phyloP scores from a whole-genome alignment of 1,139 yeast species.

The Candida albicans region DNA sequence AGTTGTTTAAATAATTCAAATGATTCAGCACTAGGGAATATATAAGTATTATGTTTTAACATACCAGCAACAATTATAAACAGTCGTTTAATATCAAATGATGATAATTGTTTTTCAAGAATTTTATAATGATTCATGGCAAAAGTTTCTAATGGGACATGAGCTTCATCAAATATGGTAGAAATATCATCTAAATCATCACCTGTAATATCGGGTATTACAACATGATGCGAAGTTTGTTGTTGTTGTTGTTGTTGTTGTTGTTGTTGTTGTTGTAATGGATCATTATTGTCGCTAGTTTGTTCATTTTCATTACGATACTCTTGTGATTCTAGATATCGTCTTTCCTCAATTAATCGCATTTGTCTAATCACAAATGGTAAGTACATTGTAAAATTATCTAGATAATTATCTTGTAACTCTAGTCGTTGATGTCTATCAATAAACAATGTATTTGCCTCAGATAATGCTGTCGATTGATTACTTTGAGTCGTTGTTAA shows the following conservation, averaged over 20 bases:
- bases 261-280: background rate
- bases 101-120: conserved; percentile 18
- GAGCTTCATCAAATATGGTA: conserved; percentile 22
- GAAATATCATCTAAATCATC: conserved; percentile 23
- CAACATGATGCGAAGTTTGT: background rate
- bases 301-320: background rate
- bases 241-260: no score
- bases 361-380: conserved; percentile 37
- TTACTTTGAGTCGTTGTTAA: conserved; percentile 4
- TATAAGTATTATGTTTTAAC: conserved; percentile 28
- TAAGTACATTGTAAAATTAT: conserved; percentile 38
- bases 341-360: conserved; percentile 18
- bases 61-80: conserved; percentile 35
- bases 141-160: conserved; percentile 6
- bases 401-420: conserved; percentile 36
- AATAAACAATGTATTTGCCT: conserved; percentile 25
- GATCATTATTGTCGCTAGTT: background rate
- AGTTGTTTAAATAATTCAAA: conserved; percentile 32
- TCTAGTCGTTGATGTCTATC: conserved; percentile 26
- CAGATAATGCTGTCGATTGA: conserved; percentile 21
- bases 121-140: conserved; percentile 12
- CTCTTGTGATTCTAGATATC: background rate
- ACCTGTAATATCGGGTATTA: conserved; percentile 6
- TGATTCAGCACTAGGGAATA: conserved; percentile 33
- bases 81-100: conserved; percentile 30